Evolutionary conservation across 352 stramenopile genomes (phyloP).

Genomic region (Phytophthora capsici): DNA sequence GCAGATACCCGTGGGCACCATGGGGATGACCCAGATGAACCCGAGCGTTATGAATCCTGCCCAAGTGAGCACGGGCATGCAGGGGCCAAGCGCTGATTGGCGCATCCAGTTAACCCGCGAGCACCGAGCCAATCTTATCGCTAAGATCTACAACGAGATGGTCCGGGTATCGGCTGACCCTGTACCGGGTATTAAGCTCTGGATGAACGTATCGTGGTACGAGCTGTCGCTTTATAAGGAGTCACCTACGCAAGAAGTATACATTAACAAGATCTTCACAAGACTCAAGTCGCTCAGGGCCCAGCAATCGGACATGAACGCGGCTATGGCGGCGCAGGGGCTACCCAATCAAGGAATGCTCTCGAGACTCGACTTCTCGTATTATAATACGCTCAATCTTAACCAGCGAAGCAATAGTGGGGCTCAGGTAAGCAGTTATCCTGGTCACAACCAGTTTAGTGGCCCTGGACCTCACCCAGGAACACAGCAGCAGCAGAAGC

Average conservation of each 20-base stretch:
- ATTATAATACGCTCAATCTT: conserved; percentile 78
- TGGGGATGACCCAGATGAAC: conserved; percentile 42
- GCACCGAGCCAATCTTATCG: conserved; percentile 85
- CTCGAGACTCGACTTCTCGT: conserved; percentile 79
- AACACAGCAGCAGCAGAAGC: conserved; percentile 29
- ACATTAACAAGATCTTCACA: conserved; percentile 92
- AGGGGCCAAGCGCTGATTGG: conserved; percentile 54
- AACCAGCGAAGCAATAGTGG: conserved; percentile 37
- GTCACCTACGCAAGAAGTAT: conserved; percentile 84
- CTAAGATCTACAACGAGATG: conserved; percentile 90
- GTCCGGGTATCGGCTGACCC: conserved; percentile 81
- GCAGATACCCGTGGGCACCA: conserved; percentile 26
- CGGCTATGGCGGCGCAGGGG: conserved; percentile 65
- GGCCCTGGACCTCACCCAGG: conserved; percentile 33
- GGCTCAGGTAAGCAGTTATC: conserved; percentile 45
- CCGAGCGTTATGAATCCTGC: conserved; percentile 15
- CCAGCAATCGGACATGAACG: conserved; percentile 79
- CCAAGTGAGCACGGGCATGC: conserved; percentile 27
- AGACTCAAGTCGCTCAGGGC: conserved; percentile 77
- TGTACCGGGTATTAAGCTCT: conserved; percentile 84
- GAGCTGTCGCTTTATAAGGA: conserved; percentile 89
- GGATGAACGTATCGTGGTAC: conserved; percentile 91
- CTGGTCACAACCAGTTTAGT: conserved; percentile 48
- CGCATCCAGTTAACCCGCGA: conserved; percentile 81
- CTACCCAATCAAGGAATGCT: conserved; percentile 80